A percentile compares a stretch with the other conserved stretches of the same genome.
phyloP scores from a whole-genome alignment of 148 eudicot species.

The Persicaria tinctoria region DNA sequence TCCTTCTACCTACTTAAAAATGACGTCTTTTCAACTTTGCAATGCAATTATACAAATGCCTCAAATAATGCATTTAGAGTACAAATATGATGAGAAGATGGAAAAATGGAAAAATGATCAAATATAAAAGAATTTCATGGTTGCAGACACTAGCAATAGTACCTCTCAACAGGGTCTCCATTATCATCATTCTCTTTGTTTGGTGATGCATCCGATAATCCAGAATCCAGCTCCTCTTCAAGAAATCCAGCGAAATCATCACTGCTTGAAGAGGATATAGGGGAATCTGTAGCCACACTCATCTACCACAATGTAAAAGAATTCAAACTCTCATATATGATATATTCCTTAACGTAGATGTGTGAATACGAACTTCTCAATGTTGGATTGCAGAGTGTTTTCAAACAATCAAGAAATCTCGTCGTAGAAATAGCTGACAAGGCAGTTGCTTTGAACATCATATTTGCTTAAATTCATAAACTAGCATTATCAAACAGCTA shows the following conservation, averaged over 20 bases:
- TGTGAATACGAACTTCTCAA: not conserved
- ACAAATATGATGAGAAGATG: slow-evolving; percentile 1
- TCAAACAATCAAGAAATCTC: not conserved
- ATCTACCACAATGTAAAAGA: slow-evolving; percentile 26
- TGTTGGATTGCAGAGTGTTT: not conserved
- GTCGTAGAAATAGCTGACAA: not conserved
- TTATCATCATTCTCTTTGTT: slow-evolving; percentile 29
- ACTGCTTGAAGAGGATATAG: slow-evolving; percentile 61
- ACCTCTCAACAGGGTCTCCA: not conserved
- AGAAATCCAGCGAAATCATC: slow-evolving; percentile 73
- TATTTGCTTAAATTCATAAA: no score
- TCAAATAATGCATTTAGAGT: not conserved
- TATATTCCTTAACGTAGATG: not conserved
- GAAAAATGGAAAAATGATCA: not conserved
- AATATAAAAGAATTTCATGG: not conserved
- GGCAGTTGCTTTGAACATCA: not conserved
- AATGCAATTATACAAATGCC: not conserved
- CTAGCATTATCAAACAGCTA: no score
- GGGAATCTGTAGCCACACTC: slow-evolving; percentile 69
- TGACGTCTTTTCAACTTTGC: not conserved
- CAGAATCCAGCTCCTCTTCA: slow-evolving; percentile 53
- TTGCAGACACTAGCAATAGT: slow-evolving; percentile 1
- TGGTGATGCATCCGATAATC: slow-evolving; percentile 39
- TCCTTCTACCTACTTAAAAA: not conserved
- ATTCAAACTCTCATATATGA: not conserved